These are phyloP conservation scores for Chrysoporthe puriensis DNA, from an alignment of 2,329 filamentous ascomycete genomes.

Conservation along the genomic window DNA sequence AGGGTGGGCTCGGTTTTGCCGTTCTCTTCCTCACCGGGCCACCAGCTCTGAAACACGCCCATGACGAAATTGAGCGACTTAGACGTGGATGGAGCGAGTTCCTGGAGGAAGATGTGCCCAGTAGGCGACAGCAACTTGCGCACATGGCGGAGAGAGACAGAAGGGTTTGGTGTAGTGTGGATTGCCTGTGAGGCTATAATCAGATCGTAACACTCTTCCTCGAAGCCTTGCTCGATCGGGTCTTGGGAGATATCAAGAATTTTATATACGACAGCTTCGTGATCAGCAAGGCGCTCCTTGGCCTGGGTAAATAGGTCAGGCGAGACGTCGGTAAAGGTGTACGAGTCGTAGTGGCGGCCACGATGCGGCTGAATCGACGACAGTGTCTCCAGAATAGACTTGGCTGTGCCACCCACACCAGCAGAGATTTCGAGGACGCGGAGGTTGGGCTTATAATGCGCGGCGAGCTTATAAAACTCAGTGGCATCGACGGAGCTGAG, in stretches of 20 bases:
- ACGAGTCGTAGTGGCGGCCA: conserved; percentile 7
- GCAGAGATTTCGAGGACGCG: conserved; percentile 46
- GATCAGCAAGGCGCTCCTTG: conserved; percentile 34
- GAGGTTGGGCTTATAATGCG: conserved; percentile 1
- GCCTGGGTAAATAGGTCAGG: conserved; percentile 28
- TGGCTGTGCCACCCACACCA: conserved; percentile 47
- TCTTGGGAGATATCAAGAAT: conserved; percentile 38
- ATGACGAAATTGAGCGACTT: conserved; percentile 20
- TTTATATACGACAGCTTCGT: conserved; percentile 34
- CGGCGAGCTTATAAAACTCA: not conserved
- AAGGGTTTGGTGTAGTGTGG: conserved; percentile 35
- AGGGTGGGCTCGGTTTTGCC: not conserved
- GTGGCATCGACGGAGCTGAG: not conserved
- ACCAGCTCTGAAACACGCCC: conserved; percentile 22
- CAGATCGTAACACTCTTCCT: conserved; percentile 35
- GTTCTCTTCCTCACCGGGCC: conserved; percentile 4
- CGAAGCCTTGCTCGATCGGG: conserved; percentile 38
- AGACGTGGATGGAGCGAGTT: conserved; percentile 4
- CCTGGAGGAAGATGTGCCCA: conserved; percentile 34
- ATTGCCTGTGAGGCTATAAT: conserved; percentile 37
- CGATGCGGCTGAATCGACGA: conserved; percentile 1
- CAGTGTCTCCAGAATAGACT: conserved; percentile 35
- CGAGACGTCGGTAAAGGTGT: conserved; percentile 13
- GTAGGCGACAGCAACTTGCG: conserved; percentile 36
- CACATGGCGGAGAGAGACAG: conserved; percentile 33